Evolutionary conservation across 192 early-diverging fungal species (phyloP).

Genomic region (Chytriomyces sp.): DNA sequence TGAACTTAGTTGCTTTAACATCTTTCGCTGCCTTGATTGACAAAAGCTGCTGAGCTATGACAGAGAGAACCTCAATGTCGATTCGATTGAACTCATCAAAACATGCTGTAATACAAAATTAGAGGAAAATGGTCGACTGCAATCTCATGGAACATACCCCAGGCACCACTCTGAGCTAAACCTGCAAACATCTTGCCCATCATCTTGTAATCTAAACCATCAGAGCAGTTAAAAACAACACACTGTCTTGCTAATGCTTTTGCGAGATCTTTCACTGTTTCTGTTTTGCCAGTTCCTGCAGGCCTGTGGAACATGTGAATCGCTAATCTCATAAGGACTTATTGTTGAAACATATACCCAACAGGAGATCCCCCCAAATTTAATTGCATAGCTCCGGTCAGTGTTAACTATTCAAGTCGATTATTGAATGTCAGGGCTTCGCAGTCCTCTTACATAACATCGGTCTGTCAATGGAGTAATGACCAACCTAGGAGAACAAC

Average conservation of each 20-base stretch:
- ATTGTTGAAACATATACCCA: constrained; percentile 38
- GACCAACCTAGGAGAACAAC: constrained; percentile 62
- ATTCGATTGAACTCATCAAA: constrained; percentile 71
- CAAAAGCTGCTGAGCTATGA: constrained; percentile 65
- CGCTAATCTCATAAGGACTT: background rate
- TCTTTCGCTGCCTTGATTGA: constrained; percentile 66
- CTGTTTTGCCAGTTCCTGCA: constrained; percentile 65
- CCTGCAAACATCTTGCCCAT: constrained; percentile 72
- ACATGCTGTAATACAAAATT: constrained; percentile 27
- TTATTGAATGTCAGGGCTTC: background rate
- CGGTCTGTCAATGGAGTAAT: constrained; percentile 66
- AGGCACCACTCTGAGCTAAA: constrained; percentile 60
- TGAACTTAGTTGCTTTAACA: constrained; percentile 56
- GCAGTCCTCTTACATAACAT: constrained; percentile 42
- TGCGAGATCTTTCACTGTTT: constrained; percentile 66
- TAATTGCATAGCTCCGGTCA: constrained; percentile 64
- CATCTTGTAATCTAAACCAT: constrained; percentile 69
- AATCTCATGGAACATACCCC: constrained; percentile 38
- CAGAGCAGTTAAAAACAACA: constrained; percentile 69
- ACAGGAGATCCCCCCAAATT: constrained; percentile 63
- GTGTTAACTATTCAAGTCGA: constrained; percentile 37
- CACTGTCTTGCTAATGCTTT: constrained; percentile 64
- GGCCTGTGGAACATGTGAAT: constrained; percentile 17
- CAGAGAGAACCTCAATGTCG: constrained; percentile 64
- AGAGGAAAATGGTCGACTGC: background rate